A percentile compares a stretch with the other conserved stretches of the same genome.
Evolutionary conservation across 2,329 filamentous ascomycete species (phyloP).

Genomic region (Colletotrichum destructivum): DNA sequence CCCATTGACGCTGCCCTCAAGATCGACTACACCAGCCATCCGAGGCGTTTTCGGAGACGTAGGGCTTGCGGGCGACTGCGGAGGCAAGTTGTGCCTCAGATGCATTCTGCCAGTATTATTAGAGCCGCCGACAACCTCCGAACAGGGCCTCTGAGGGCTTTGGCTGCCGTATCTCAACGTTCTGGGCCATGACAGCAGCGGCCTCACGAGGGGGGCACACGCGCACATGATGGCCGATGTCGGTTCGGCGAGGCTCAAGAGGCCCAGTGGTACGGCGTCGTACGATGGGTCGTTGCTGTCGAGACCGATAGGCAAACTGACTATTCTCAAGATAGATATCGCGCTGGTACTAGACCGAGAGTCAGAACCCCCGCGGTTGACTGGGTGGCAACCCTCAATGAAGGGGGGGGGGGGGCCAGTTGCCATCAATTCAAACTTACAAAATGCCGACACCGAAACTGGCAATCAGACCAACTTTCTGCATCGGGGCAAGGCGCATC

Average conservation of each 20-base stretch:
- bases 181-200: not conserved
- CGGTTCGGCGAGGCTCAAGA: constrained; percentile 13
- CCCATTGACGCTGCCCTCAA: not conserved
- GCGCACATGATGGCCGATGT: constrained; percentile 14
- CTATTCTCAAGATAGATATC: constrained; percentile 13
- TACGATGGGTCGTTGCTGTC: not conserved
- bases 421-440: constrained; percentile 8
- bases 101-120: not conserved
- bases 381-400: not conserved
- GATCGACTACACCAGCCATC: not conserved
- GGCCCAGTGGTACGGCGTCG: not conserved
- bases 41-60: no score
- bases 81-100: not conserved
- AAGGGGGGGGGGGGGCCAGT: no score
- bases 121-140: not conserved
- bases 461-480: constrained; percentile 29
- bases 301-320: not conserved
- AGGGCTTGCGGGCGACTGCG: not conserved
- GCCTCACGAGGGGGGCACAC: constrained; percentile 22
- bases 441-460: constrained; percentile 39
- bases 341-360: constrained; percentile 3
- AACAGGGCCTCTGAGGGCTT: not conserved
- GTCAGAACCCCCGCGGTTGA: not conserved
- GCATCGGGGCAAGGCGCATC: constrained; percentile 26
- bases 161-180: not conserved